Evolutionary conservation across 805 yeast species (phyloP), one percentile per base, ranked within the genome.

Genomic region (Candida takata): DNA sequence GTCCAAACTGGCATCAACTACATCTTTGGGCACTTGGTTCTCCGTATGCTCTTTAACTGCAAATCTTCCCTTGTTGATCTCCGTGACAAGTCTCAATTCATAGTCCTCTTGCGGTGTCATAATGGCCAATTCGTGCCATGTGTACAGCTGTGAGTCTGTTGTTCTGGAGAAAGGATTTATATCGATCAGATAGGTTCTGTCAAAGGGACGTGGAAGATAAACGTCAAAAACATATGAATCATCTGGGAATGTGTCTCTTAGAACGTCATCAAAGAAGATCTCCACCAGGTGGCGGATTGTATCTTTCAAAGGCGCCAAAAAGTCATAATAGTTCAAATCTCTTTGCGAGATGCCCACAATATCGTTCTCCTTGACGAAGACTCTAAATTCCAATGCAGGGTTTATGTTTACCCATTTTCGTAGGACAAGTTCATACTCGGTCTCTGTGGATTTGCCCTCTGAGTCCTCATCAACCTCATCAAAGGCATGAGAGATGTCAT

Each of bases 361-460:
- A 31, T 64, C 60, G 4, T 77, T 59, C 36, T 77, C 70, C 37
- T 71, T 70, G 2, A 92, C 84, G 60, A 87, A 92, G 23, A 88
- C 76, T 40, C 99, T 68, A 54, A 92, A 92, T 56, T 92, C 99
- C 49, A 87, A 62, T 0, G 97, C 85, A 0, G 97, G 97, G 44
- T 84, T 86, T 28, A 90, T 62, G 32, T 72, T 71, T 29, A 74
- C 67, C 97, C 97, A 92, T 57, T 86, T 73, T 29, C 94, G 70
- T 28, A 92, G 56, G 3, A 90, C 81, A 24, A 92, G 60, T 48
- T 85, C 94, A 41, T 67, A 74, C 13, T 61, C 62, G 6, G 67
- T 47, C 1, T 39, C 41, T 6, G 44, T 41, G 1, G 43, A 36
- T 9, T 47, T 46, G 6, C 14, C 28, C 6, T 19, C 25, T 7